Evolutionary conservation across 768 basidiomycete species (phyloP), one percentile per base, ranked within the genome.

Genomic region (Suillus subluteus): DNA sequence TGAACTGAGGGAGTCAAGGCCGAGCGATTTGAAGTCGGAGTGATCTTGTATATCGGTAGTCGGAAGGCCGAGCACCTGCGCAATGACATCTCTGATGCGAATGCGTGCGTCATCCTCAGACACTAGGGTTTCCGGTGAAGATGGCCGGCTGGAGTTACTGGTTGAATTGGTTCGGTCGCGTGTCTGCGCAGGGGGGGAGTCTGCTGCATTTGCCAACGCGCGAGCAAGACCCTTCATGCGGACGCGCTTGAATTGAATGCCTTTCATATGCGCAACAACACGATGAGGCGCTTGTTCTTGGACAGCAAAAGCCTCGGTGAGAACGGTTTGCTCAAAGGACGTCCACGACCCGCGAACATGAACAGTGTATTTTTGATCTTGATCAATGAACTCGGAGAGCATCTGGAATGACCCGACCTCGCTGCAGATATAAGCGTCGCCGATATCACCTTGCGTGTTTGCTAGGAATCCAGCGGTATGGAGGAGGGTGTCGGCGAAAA

Each of bases 391-490:
- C 21, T 79, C 73, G 2, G 84, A 79, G 1, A 90, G 70, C 6
- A 87, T 71, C 64, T 82, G 82, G 50, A 89, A 78, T 6, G 79
- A 71, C 18, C 81, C 84, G 38, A 91, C 79, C 30, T 83, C 80
- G 37, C 77, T 83, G 79, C 91, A 92, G 63, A 93, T 88, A 73
- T 85, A 89, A 1, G 83, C 88, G 63, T 90, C 84, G 35, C 84
- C 78, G 32, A 79, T 63, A 12, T 78, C 74, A 9, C 83, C 85
- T 48, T 81, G 83, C 71, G 87, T 73, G 73, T 92, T 93, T 32
- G 86, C 83, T 41, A 91, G 77, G 75, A 92, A 91, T 4, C 91
- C 91, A 0, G 90, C 86, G 44, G 86, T 82, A 66, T 92, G 91
- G 38, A 91, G 78, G 38, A 92, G 78, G 0, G 88, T 86, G 68